Evolutionary conservation across 1,284 basidiomycete genomes (phyloP), one percentile per base, ranked within the genome.

Genomic region (Veloporphyrellus conicus): DNA sequence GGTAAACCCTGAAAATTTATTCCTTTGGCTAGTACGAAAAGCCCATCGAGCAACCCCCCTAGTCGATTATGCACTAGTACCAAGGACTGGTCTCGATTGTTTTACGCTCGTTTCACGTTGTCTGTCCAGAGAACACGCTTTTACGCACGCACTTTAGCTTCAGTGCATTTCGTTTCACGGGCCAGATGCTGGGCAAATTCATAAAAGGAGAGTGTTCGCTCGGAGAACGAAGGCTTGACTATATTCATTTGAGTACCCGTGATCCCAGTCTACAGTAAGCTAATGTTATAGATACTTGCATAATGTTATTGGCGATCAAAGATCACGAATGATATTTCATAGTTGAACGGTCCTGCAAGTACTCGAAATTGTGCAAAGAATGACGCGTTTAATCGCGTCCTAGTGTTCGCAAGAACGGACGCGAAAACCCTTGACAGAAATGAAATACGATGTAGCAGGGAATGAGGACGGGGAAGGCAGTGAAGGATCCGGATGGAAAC

Each of bases 371-470:
- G 84, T 10, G 77, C 79, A 1, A 77, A 80, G 29, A 87, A 86
- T 54, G 79, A 87, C 57, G 75, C 75, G 35, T 89, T 86, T 8
- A 90, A 90, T 58, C 79, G 82, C 75, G 81, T 57, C 58, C 27
- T 72, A 2, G 84, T 85, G 6, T 88, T 85, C 55, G 86, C 87
- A 14, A 79, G 87, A 4, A 77, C 78, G 3, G 84, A 88, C 52
- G 82, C 86, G 22, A 84, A 80, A 59, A 68, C 73, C 1, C 69
- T 87, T 29, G 78, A 90, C 59, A 71, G 87, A 41, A 60, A 87
- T 90, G 74, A 86, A 84, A 62, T 89, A 88, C 53, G 87, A 90
- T 60, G 83, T 90, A 48, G 83, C 82, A 20, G 86, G 81, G 65
- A 88, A 89, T 53, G 82, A 85, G 32, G 87, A 86, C 0, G 86